These are phyloP conservation scores for Aegilops umbellulata DNA, from an alignment of 176 grass and related monocot species.

Conservation along the genomic window DNA sequence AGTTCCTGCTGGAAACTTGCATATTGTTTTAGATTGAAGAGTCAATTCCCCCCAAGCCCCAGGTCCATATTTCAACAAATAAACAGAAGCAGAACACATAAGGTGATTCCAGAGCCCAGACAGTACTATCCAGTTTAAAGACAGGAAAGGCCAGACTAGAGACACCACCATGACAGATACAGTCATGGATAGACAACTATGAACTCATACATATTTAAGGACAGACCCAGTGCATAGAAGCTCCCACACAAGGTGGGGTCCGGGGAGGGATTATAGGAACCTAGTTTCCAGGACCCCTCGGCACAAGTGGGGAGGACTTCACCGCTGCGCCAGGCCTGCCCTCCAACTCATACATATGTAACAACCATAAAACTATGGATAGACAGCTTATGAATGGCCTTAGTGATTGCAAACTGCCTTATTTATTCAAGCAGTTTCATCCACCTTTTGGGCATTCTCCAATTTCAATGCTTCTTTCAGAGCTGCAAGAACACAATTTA, in stretches of 20 bases:
- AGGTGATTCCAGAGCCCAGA: neutral
- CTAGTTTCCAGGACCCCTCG: too few species aligned
- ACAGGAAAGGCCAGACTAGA: neutral
- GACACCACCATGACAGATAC: neutral
- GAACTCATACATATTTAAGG: neutral
- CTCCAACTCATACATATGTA: too few species aligned
- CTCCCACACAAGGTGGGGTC: too few species aligned
- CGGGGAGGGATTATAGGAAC: too few species aligned
- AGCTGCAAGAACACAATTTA: neutral
- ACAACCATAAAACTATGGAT: too few species aligned
- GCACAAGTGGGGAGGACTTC: too few species aligned
- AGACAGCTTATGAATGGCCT: too few species aligned
- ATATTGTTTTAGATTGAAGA: neutral
- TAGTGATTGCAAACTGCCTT: neutral
- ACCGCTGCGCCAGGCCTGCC: too few species aligned
- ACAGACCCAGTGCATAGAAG: too few species aligned
- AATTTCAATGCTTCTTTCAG: neutral
- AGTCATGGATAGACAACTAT: neutral
- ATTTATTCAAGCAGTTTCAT: neutral
- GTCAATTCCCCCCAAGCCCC: neutral
- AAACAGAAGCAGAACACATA: neutral
- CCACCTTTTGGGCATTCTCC: neutral
- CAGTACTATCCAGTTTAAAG: conserved; percentile 2
- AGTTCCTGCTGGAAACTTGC: conserved; percentile 15
- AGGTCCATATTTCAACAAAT: neutral